These are phyloP conservation scores for Lasiosphaeria miniovina DNA, from an alignment of 495 filamentous ascomycete genomes.

Conservation along the genomic window DNA sequence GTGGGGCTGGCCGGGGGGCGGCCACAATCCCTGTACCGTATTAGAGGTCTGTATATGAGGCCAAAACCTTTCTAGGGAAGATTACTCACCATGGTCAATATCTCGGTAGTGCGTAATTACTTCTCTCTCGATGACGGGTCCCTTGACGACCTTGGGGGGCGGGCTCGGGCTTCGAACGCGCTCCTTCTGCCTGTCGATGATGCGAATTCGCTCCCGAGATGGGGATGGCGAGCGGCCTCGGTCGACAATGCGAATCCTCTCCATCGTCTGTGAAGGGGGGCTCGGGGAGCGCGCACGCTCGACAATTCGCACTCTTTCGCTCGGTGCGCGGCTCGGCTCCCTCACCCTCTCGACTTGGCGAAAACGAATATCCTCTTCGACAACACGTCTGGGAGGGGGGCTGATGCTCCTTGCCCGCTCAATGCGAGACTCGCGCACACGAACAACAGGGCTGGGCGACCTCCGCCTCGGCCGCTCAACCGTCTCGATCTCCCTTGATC, in stretches of 20 bases:
- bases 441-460: slow-evolving; percentile 41
- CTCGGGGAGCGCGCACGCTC: slow-evolving; percentile 26
- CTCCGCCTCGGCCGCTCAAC: slow-evolving; percentile 37
- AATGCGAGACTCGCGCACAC: slow-evolving; percentile 31
- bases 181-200: slow-evolving; percentile 43
- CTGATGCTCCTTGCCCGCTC: slow-evolving; percentile 34
- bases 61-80: slow-evolving; percentile 1
- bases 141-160: slow-evolving; percentile 54
- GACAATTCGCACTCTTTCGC: slow-evolving; percentile 27
- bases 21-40: slow-evolving; percentile 36
- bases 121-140: slow-evolving; percentile 72
- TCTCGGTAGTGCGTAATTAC: slow-evolving; percentile 82
- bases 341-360: slow-evolving; percentile 25
- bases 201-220: slow-evolving; percentile 37
- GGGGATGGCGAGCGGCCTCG: slow-evolving; percentile 44
- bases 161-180: slow-evolving; percentile 44
- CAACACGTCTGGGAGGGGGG: slow-evolving; percentile 19
- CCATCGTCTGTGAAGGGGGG: slow-evolving; percentile 23
- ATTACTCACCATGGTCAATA: slow-evolving; percentile 74
- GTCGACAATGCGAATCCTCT: slow-evolving; percentile 40
- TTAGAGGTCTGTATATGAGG: slow-evolving; percentile 9
- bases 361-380: slow-evolving; percentile 30
- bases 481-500: slow-evolving; percentile 44
- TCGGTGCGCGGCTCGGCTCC: slow-evolving; percentile 28
- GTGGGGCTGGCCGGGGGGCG: slow-evolving; percentile 47